Percentiles rank a stretch among this genome's conserved stretches.
phyloP scores from a whole-genome alignment of 2,329 filamentous ascomycete species.

The Chrysoporthe puriensis region DNA sequence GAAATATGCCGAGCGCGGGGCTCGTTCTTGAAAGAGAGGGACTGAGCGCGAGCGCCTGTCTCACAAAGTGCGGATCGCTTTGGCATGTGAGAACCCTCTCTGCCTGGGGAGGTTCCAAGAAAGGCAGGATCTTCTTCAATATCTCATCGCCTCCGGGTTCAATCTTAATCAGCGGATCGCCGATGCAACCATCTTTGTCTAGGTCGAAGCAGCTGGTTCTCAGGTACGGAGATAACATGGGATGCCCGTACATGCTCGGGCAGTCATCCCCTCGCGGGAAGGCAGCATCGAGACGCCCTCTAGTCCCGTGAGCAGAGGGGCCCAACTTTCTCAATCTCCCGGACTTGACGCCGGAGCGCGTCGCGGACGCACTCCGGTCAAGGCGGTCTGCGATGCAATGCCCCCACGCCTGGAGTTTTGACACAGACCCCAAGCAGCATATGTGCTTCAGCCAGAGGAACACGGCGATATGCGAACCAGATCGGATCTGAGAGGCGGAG shows the following conservation, averaged over 20 bases:
- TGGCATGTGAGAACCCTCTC: conserved; percentile 16
- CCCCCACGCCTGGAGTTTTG: not conserved
- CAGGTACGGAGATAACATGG: not conserved
- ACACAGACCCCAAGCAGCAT: conserved; percentile 8
- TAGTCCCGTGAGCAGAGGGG: not conserved
- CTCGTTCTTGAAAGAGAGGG: not conserved
- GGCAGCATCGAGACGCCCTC: conserved; percentile 9
- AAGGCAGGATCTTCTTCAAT: conserved; percentile 9
- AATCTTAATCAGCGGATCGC: conserved; percentile 10
- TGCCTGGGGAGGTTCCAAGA: not conserved
- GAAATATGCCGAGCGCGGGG: not conserved
- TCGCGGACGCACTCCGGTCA: not conserved
- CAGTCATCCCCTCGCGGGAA: conserved; percentile 7
- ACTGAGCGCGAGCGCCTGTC: not conserved
- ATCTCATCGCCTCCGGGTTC: conserved; percentile 1
- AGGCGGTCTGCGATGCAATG: not conserved
- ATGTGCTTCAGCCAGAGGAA: conserved; percentile 1
- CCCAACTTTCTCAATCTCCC: not conserved
- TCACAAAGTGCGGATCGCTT: not conserved
- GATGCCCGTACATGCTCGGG: not conserved
- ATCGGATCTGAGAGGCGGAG: not conserved
- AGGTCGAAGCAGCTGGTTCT: not conserved
- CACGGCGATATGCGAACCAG: not conserved
- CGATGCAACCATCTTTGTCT: not conserved
- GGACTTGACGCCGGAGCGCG: not conserved